Base-by-base conservation (phyloP, 331 rosid genomes). In the Quercus phellos region DNA sequence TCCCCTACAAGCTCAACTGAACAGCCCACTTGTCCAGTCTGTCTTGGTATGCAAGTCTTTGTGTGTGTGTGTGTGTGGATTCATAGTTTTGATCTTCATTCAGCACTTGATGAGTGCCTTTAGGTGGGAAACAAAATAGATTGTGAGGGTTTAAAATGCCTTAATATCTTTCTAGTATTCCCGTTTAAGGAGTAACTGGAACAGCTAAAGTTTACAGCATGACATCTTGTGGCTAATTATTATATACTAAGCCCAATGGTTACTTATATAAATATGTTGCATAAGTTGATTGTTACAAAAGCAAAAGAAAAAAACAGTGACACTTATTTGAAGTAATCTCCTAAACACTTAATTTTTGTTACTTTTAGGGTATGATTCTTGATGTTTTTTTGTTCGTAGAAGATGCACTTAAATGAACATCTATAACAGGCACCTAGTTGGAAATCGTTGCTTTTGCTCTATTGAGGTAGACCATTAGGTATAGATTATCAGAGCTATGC, bases 11-110 rank as follows among this genome's bases (percentile, higher is more conserved):
- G 79, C 84, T 92, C 96, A 58, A 93, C 92, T 9, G 97, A 94
- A 56, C 99, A 89, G 82, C 94, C 99, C 38, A 29, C 94, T 7
- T 94, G 97, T 84, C 97, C 99, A 1, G 99, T 94, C 32, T 94
- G 99, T 84, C 93, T 94, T 55, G 98, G 99, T 91, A 84, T 74
- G 35, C 24, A 27, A 56, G 46, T 12, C 35, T 43, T 59, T 76
- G 6, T 69, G 11, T 14, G 12, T 56, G 51, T 56, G 51, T 38
- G n/a, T 24, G 29, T 3, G 8, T 22, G 22, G 59, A 43, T 4
- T 58, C 13, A 1, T 35, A 6, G 50, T 13, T 16, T 6, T 72
- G 7, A 22, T 46, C 61, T 14, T 26, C 42, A 27, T 14, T 24
- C 42, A n/a, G 73, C 54, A 64, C 43, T 17, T 64, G 42, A 63